phyloP scores from a whole-genome alignment of 192 early-diverging fungal genomes.

The Linderina pennispora region DNA sequence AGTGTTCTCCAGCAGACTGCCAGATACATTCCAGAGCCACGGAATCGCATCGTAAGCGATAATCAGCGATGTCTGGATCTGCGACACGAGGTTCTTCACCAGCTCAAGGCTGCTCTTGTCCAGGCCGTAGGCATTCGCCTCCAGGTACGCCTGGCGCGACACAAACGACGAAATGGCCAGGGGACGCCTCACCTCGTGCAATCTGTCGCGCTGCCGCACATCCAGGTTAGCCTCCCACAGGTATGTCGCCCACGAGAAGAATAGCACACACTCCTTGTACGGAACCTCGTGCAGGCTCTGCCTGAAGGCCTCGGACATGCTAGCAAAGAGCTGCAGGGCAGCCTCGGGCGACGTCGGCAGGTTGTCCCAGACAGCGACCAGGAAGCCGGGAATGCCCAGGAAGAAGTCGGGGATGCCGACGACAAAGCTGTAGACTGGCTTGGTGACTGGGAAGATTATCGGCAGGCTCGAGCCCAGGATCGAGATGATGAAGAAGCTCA shows the following conservation, averaged over 20 bases:
- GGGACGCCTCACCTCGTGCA: conserved; percentile 65
- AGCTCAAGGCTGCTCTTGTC: conserved; percentile 81
- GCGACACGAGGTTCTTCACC: conserved; percentile 53
- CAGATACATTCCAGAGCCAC: conserved; percentile 62
- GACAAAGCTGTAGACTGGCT: conserved; percentile 32
- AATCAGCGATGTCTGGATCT: conserved; percentile 61
- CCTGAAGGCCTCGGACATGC: conserved; percentile 1
- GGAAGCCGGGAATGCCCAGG: conserved; percentile 16
- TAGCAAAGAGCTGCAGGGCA: not conserved
- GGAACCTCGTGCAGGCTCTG: conserved; percentile 45
- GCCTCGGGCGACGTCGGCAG: conserved; percentile 21
- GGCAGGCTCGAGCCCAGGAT: conserved; percentile 33
- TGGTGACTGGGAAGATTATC: conserved; percentile 26
- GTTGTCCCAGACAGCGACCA: not conserved
- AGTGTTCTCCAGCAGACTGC: conserved; percentile 45
- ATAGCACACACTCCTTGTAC: conserved; percentile 77
- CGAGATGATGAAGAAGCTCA: conserved; percentile 23
- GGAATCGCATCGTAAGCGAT: conserved; percentile 69
- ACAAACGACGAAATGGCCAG: conserved; percentile 62
- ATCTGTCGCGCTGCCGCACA: conserved; percentile 68
- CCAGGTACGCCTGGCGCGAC: conserved; percentile 67
- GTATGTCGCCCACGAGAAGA: conserved; percentile 65
- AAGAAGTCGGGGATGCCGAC: conserved; percentile 9
- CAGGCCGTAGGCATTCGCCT: conserved; percentile 78
- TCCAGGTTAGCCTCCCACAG: conserved; percentile 79